Evolutionary conservation across 495 filamentous ascomycete species (phyloP).

Genomic region (Eremomyces bilateralis): DNA sequence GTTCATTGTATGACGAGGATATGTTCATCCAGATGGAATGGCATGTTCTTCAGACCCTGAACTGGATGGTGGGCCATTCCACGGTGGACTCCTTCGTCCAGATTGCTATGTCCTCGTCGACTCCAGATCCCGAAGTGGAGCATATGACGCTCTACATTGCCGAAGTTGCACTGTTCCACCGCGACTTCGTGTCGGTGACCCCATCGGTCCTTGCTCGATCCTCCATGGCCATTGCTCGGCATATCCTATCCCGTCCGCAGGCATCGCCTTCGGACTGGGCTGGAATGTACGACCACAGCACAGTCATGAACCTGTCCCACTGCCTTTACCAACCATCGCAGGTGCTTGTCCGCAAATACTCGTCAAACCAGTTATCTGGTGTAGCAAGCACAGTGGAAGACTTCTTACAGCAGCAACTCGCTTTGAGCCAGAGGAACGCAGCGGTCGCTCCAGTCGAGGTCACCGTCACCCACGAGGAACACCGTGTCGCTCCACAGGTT

Average conservation of each 20-base stretch:
- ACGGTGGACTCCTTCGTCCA: conserved; percentile 87
- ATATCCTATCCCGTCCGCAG: conserved; percentile 63
- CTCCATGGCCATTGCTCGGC: conserved; percentile 65
- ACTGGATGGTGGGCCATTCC: conserved; percentile 88
- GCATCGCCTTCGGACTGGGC: conserved; percentile 59
- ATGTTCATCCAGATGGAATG: conserved; percentile 99
- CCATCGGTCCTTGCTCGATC: conserved; percentile 80
- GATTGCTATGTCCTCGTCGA: conserved; percentile 37
- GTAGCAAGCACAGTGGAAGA: conserved; percentile 65
- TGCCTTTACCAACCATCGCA: conserved; percentile 70
- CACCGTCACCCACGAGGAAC: conserved; percentile 24
- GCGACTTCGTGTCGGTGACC: conserved; percentile 77
- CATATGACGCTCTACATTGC: conserved; percentile 86
- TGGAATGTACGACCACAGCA: conserved; percentile 52
- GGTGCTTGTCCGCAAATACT: conserved; percentile 75
- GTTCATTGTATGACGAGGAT: conserved; percentile 90
- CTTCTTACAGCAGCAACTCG: conserved; percentile 73
- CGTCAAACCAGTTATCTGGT: conserved; percentile 53
- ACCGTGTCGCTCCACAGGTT: conserved; percentile 10
- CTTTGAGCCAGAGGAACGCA: conserved; percentile 30
- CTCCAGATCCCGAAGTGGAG: conserved; percentile 64
- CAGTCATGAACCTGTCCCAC: conserved; percentile 64
- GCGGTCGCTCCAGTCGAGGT: conserved; percentile 48
- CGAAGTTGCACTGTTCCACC: conserved; percentile 87
- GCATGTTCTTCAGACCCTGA: conserved; percentile 95